Conservation (phyloP, 2,329 filamentous ascomycete genomes). For the Pseudogymnoascus sp. region DNA sequence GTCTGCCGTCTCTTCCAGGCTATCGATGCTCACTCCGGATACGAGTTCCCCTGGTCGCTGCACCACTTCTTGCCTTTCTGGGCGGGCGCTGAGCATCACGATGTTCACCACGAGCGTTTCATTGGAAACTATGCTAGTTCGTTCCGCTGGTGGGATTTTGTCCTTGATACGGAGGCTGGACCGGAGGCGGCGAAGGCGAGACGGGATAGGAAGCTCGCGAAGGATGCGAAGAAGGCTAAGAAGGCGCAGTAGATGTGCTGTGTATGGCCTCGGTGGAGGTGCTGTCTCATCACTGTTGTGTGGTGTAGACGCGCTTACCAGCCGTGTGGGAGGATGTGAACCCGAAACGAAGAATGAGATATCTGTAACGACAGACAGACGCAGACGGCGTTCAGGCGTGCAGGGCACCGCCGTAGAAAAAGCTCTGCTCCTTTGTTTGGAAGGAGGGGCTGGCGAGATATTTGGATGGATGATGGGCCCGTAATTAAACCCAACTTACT, state of each 20-base stretch:
- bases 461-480: not conserved
- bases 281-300: too few relatives aligned
- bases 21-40: constrained; percentile 94
- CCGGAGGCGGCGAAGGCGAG: constrained; percentile 78
- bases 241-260: constrained; percentile 19
- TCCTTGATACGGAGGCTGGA: constrained; percentile 87
- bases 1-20: constrained; percentile 88
- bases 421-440: not conserved
- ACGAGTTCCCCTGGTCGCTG: constrained; percentile 96
- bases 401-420: not conserved
- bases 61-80: constrained; percentile 96
- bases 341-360: not conserved
- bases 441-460: not conserved
- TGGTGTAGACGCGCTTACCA: too few relatives aligned
- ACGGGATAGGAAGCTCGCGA: constrained; percentile 62
- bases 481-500: not conserved
- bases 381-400: constrained; percentile 3
- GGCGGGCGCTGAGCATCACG: constrained; percentile 95
- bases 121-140: constrained; percentile 96
- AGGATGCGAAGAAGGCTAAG: constrained; percentile 60
- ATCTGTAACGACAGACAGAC: not conserved
- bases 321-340: not conserved
- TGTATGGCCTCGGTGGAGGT: too few relatives aligned
- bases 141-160: constrained; percentile 98
- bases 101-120: constrained; percentile 96